A percentile compares a stretch with the other conserved stretches of the same genome.
phyloP scores from a whole-genome alignment of 345 rosid species.

The Syzygium aqueum region DNA sequence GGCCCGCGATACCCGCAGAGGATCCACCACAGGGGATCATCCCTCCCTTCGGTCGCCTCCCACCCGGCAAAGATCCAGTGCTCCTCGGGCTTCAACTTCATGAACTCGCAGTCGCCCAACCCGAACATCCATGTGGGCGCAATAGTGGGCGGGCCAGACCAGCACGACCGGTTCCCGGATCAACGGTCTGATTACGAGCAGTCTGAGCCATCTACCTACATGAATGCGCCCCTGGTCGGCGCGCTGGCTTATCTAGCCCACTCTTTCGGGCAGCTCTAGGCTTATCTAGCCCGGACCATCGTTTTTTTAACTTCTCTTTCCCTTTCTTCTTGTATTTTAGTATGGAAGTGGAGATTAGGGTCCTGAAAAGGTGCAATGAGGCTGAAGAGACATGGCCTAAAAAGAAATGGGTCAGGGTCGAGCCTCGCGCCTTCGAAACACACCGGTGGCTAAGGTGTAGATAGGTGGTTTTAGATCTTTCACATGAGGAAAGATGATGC shows the following conservation, averaged over 20 bases:
- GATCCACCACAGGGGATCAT: conserved; percentile 95
- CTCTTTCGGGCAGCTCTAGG: conserved; percentile 71
- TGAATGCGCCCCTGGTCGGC: conserved; percentile 91
- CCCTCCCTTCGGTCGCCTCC: conserved; percentile 55
- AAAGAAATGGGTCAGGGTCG: conserved; percentile 12
- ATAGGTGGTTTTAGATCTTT: background rate
- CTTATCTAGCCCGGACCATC: background rate
- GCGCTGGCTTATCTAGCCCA: conserved; percentile 82
- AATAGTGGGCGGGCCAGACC: conserved; percentile 85
- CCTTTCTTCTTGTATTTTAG: background rate
- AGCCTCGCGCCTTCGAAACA: conserved; percentile 16
- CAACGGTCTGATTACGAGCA: conserved; percentile 70
- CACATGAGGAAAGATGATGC: background rate
- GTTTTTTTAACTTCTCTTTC: background rate
- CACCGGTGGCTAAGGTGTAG: conserved; percentile 14
- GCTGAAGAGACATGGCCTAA: background rate
- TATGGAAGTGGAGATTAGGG: background rate
- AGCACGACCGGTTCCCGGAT: conserved; percentile 64
- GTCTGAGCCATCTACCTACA: conserved; percentile 92
- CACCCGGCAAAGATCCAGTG: conserved; percentile 77
- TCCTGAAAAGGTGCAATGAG: background rate
- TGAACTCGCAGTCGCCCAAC: conserved; percentile 65
- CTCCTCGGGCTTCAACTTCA: conserved; percentile 52
- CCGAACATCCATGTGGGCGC: conserved; percentile 89
- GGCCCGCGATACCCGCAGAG: conserved; percentile 71